These are phyloP conservation scores for Xylaria sp. DNA, from an alignment of 2,329 filamentous ascomycete species.

Conservation along the genomic window DNA sequence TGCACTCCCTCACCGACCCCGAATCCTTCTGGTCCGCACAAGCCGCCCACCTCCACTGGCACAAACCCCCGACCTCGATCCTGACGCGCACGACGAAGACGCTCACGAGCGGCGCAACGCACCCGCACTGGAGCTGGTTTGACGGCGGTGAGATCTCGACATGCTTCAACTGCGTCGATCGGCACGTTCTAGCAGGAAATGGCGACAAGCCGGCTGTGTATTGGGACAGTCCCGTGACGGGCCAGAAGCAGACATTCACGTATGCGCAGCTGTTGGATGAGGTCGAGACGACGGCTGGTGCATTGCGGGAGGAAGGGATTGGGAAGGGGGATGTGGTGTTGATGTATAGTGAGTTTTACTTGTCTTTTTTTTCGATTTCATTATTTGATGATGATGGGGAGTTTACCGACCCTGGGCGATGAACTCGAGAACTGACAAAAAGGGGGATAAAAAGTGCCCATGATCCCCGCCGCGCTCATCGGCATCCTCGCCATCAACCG, in stretches of 20 bases:
- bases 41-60: conserved; percentile 73
- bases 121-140: conserved; percentile 87
- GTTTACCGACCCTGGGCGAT: background rate
- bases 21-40: conserved; percentile 71
- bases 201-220: conserved; percentile 71
- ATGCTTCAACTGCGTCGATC: conserved; percentile 85
- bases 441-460: conserved; percentile 61
- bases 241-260: conserved; percentile 64
- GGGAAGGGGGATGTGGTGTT: conserved; percentile 80
- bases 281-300: conserved; percentile 76
- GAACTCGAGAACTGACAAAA: conserved; percentile 5
- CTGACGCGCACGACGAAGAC: conserved; percentile 58
- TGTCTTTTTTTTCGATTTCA: background rate
- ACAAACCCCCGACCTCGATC: conserved; percentile 62
- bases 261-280: conserved; percentile 73
- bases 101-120: conserved; percentile 54
- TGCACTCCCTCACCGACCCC: conserved; percentile 60
- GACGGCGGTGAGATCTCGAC: conserved; percentile 83
- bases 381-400: background rate
- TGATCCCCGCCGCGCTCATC: conserved; percentile 86
- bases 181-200: conserved; percentile 76
- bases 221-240: conserved; percentile 83
- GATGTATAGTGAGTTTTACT: conserved; percentile 65
- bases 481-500: conserved; percentile 77
- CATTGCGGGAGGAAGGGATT: conserved; percentile 76